Evolutionary conservation across 2,329 filamentous ascomycete genomes (phyloP), one percentile per base, ranked within the genome.

Genomic region (Calcarisporium arbuscula): DNA sequence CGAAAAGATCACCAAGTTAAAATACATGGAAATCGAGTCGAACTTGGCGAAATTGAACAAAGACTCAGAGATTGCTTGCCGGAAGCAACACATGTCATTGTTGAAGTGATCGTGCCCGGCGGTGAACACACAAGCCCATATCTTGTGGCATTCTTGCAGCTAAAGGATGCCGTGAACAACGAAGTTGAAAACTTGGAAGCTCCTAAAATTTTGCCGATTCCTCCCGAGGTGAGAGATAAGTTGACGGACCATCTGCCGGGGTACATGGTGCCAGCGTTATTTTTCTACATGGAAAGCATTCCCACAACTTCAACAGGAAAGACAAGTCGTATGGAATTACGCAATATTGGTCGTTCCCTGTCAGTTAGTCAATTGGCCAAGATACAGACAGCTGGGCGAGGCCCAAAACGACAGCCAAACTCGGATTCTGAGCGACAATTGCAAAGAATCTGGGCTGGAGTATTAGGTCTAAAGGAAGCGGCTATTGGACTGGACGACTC

Each of bases 81-180:
- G 8, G 36, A 53, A 1, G 57, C 54, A 9, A 56, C 53, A 9
- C 56, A 59, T 4, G 56, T 71, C 0, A 64, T 70, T 18, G 64
- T 60, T 3, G 70, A 74, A 43, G 66, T 74, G 10, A 65, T 74
- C 44, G 43, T 38, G 16, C 15, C 15, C 27, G 22, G 22, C 10
- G 22, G 22, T 25, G 10, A 25, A 14, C 22, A 9, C 14, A 25
- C 22, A 25, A n/a, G n/a, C n/a, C n/a, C n/a, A n/a, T n/a, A n/a
- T n/a, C 14, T 25, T 9, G 22, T 25, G 22, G 22, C 22, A 10
- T 25, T 25, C 14, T 10, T 25, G 10, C 10, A 9, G 22, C 22
- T 14, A 4, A 9, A 25, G 22, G 10, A 9, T 25, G 14, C 22
- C 10, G 14, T 10, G 22, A 25, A 9, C 10, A 25, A 25, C 14